Percentiles rank a stretch among this genome's conserved stretches.
Evolutionary conservation across 257 asterid species (phyloP).

Genomic region (Jacaranda copaia): DNA sequence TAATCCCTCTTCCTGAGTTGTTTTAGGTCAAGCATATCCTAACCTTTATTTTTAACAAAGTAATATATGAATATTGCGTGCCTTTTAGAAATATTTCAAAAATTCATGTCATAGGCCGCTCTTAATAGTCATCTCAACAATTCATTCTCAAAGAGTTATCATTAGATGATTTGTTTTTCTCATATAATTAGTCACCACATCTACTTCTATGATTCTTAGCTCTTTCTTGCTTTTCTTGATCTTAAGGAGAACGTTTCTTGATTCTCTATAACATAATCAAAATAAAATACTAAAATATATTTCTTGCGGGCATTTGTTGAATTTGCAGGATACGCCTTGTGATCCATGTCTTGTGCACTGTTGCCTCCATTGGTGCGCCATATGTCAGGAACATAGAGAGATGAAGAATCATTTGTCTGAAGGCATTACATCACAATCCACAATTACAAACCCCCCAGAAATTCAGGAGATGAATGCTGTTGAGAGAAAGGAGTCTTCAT

Average conservation of each 20-base stretch:
- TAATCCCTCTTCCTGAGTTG: too few species aligned
- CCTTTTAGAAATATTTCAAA: too few species aligned
- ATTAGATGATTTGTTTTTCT: too few species aligned
- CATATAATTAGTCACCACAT: too few species aligned
- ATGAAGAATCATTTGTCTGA: constrained; percentile 58
- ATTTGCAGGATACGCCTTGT: constrained; percentile 75
- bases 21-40: too few species aligned
- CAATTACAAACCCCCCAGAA: constrained; percentile 61
- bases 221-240: too few species aligned
- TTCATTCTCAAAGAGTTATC: too few species aligned
- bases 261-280: background rate
- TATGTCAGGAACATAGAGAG: constrained; percentile 88
- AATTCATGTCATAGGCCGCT: too few species aligned
- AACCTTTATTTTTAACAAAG: too few species aligned
- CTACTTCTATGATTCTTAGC: too few species aligned
- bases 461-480: constrained; percentile 63
- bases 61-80: too few species aligned
- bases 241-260: background rate
- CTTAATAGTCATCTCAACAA: too few species aligned
- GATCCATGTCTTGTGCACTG: constrained; percentile 90
- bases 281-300: background rate
- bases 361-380: constrained; percentile 89
- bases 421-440: constrained; percentile 15
- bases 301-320: background rate
- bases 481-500: background rate